phyloP scores from a whole-genome alignment of 2,329 filamentous ascomycete genomes.

The Seiridium cupressi region DNA sequence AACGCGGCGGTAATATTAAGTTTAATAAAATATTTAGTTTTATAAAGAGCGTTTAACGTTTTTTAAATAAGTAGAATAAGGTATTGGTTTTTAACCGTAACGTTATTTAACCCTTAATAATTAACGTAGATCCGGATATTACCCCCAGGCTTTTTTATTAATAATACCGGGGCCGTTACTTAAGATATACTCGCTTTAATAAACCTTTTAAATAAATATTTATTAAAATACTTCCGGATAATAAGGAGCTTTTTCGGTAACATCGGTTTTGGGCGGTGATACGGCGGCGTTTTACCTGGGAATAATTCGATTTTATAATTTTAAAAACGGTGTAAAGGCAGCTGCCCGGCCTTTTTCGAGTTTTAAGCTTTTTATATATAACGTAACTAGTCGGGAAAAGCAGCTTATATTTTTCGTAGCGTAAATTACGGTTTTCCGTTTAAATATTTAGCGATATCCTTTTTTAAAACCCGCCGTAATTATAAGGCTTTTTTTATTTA shows the following conservation, averaged over 20 bases:
- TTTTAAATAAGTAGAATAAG: slow-evolving; percentile 29
- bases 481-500: too few relatives aligned
- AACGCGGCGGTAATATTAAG: slow-evolving; percentile 29
- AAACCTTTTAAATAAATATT: background rate
- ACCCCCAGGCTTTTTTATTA: slow-evolving; percentile 28
- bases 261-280: too few relatives aligned
- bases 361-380: too few relatives aligned
- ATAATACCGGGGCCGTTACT: slow-evolving; percentile 23
- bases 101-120: slow-evolving; percentile 30
- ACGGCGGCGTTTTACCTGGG: background rate
- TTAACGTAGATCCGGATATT: slow-evolving; percentile 29
- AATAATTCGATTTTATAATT: background rate
- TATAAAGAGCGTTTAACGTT: slow-evolving; percentile 20
- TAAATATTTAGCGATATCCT: too few relatives aligned
- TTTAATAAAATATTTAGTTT: slow-evolving; percentile 26
- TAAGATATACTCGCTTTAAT: background rate
- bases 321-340: too few relatives aligned
- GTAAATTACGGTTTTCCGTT: too few relatives aligned
- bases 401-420: too few relatives aligned
- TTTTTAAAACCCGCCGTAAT: too few relatives aligned
- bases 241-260: background rate
- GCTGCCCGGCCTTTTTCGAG: too few relatives aligned
- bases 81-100: slow-evolving; percentile 33
- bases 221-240: background rate
- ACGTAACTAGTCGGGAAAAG: too few relatives aligned